Percentiles rank a stretch among this genome's conserved stretches.
Conservation (phyloP, 768 basidiomycete genomes). For the Suillus lakei region DNA sequence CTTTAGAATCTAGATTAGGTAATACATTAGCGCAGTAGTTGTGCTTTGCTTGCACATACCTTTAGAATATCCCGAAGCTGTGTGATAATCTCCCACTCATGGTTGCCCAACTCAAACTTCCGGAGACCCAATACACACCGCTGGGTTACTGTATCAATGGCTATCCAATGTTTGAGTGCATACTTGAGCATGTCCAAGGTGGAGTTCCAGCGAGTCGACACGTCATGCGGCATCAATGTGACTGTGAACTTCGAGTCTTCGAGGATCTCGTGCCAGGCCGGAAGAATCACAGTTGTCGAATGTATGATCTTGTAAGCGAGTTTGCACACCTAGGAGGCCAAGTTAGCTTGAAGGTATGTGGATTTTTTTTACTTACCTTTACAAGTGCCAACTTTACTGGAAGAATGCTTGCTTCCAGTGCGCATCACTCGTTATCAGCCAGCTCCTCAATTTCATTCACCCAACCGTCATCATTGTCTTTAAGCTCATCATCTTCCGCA, state of each 20-base stretch:
- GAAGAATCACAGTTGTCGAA: constrained; percentile 28
- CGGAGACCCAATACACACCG: constrained; percentile 1
- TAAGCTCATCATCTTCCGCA: not conserved
- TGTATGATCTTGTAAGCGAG: constrained; percentile 18
- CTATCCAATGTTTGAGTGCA: constrained; percentile 14
- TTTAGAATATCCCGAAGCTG: constrained; percentile 26
- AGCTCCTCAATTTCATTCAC: not conserved
- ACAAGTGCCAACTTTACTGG: constrained; percentile 18
- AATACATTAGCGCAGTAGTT: too few relatives aligned
- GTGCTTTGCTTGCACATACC: too few relatives aligned
- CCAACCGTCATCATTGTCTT: too few relatives aligned
- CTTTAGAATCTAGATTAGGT: constrained; percentile 25
- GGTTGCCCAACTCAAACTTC: constrained; percentile 6
- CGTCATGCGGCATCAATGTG: constrained; percentile 12
- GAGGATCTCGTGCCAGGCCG: constrained; percentile 22
- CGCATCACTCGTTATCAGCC: constrained; percentile 6
- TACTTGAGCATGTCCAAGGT: constrained; percentile 25
- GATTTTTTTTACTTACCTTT: constrained; percentile 16
- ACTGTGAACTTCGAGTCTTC: constrained; percentile 7
- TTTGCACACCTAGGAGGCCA: constrained; percentile 5
- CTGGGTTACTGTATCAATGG: constrained; percentile 8
- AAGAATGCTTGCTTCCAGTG: not conserved
- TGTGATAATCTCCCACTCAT: constrained; percentile 19
- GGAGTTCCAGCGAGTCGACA: constrained; percentile 20
- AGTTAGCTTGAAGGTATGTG: not conserved